Conservation (phyloP, 768 basidiomycete genomes). For the Agrocybe pediades region DNA sequence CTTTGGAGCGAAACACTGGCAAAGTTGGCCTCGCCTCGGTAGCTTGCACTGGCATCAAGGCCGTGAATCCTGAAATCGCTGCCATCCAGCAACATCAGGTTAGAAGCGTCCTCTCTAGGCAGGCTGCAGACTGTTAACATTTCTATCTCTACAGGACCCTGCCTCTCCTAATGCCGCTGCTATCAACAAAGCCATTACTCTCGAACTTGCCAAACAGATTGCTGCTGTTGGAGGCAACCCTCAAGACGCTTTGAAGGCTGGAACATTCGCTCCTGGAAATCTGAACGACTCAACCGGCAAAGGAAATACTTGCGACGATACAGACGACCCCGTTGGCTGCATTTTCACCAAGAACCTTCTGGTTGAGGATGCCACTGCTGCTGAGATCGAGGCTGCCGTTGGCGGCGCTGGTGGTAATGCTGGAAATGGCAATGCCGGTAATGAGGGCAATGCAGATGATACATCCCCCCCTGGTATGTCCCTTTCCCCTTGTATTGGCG, state of each 20-base stretch:
- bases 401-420: conserved; percentile 23
- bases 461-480: conserved; percentile 17
- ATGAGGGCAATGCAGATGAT: not conserved
- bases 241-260: conserved; percentile 55
- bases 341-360: conserved; percentile 65
- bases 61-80: conserved; percentile 66
- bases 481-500: not conserved
- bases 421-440: conserved; percentile 2
- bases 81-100: conserved; percentile 65
- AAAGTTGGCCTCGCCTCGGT: conserved; percentile 46
- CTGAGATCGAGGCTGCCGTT: conserved; percentile 58
- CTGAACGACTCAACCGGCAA: conserved; percentile 51
- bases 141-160: conserved; percentile 45
- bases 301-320: conserved; percentile 57
- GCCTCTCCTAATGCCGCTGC: conserved; percentile 58
- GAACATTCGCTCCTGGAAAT: conserved; percentile 63
- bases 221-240: conserved; percentile 64
- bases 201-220: conserved; percentile 67
- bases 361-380: conserved; percentile 55
- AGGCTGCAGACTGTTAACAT: too few relatives aligned
- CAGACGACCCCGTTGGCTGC: conserved; percentile 57
- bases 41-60: conserved; percentile 54
- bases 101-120: not conserved
- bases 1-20: conserved; percentile 68
- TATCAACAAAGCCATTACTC: conserved; percentile 62